phyloP scores from a whole-genome alignment of 1,139 yeast species.

The Protomyces inouyei region DNA sequence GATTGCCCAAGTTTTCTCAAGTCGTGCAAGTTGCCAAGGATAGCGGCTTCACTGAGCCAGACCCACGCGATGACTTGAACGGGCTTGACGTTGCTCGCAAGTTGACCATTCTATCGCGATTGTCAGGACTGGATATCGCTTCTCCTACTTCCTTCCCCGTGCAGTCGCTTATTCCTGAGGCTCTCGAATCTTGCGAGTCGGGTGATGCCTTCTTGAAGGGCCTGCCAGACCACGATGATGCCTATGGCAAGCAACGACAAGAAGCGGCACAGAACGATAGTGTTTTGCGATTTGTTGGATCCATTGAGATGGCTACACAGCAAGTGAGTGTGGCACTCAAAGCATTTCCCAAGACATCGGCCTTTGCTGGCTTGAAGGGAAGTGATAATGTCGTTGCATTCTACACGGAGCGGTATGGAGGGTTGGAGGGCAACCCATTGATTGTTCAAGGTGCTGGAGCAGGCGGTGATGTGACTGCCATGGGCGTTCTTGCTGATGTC shows the following conservation, averaged over 20 bases:
- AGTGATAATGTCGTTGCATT: constrained; percentile 93
- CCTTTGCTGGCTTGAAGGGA: constrained; percentile 92
- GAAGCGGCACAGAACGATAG: constrained; percentile 78
- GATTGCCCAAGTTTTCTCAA: constrained; percentile 63
- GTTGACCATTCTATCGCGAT: constrained; percentile 89
- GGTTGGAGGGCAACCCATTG: constrained; percentile 59
- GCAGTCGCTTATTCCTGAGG: constrained; percentile 83
- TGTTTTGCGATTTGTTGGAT: constrained; percentile 89
- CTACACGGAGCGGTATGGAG: constrained; percentile 75
- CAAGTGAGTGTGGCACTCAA: constrained; percentile 68
- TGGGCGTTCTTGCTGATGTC: constrained; percentile 92
- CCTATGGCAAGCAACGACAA: constrained; percentile 68
- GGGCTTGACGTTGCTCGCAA: constrained; percentile 98
- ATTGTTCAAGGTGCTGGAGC: constrained; percentile 99
- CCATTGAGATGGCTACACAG: constrained; percentile 56
- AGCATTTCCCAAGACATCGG: constrained; percentile 74
- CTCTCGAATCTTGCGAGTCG: constrained; percentile 60
- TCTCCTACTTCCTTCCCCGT: constrained; percentile 97
- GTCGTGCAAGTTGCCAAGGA: constrained; percentile 82
- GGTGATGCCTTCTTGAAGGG: constrained; percentile 53
- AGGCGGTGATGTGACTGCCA: constrained; percentile 97
- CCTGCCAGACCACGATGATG: constrained; percentile 76
- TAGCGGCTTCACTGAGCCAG: constrained; percentile 97
- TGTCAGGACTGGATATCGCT: constrained; percentile 77
- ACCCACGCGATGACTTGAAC: constrained; percentile 96